A percentile compares a stretch with the other conserved stretches of the same genome.
Conservation (phyloP, 805 yeast species). For the Hanseniaspora taiwanica region DNA sequence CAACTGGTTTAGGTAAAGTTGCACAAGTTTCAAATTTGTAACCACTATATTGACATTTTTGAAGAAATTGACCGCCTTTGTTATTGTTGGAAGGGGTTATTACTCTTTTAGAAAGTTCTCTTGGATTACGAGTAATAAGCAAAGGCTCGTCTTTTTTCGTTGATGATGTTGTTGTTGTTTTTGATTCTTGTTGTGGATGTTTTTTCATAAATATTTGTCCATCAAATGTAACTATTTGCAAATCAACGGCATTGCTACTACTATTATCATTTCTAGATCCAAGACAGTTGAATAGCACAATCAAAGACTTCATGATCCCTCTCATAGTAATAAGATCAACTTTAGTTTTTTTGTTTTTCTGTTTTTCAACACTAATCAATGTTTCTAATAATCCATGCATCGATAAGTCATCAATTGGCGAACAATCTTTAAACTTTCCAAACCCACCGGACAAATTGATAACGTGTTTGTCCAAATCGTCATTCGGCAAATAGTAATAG, state of each 20-base stretch:
- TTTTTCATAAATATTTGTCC: slow-evolving; percentile 56
- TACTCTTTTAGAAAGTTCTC: slow-evolving; percentile 12
- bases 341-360: slow-evolving; percentile 29
- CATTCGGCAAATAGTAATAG: slow-evolving; percentile 76
- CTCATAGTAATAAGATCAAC: slow-evolving; percentile 72
- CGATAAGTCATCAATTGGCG: slow-evolving; percentile 7
- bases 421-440: slow-evolving; percentile 40
- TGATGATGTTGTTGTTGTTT: slow-evolving; percentile 10
- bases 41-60: slow-evolving; percentile 47
- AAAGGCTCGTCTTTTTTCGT: slow-evolving; percentile 23
- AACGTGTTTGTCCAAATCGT: slow-evolving; percentile 39
- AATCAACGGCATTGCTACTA: slow-evolving; percentile 33
- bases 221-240: slow-evolving; percentile 59
- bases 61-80: slow-evolving; percentile 13
- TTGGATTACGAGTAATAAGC: slow-evolving; percentile 10
- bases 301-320: slow-evolving; percentile 61
- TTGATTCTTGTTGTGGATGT: slow-evolving; percentile 9
- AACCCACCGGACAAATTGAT: slow-evolving; percentile 56
- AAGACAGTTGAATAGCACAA: slow-evolving; percentile 28
- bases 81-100: slow-evolving; percentile 7
- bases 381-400: slow-evolving; percentile 45
- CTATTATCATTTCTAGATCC: slow-evolving; percentile 1
- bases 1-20: slow-evolving; percentile 67
- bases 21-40: slow-evolving; percentile 77
- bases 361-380: slow-evolving; percentile 41